These are phyloP conservation scores for Phaffomyces antillensis DNA, from an alignment of 805 yeast species.

Conservation along the genomic window DNA sequence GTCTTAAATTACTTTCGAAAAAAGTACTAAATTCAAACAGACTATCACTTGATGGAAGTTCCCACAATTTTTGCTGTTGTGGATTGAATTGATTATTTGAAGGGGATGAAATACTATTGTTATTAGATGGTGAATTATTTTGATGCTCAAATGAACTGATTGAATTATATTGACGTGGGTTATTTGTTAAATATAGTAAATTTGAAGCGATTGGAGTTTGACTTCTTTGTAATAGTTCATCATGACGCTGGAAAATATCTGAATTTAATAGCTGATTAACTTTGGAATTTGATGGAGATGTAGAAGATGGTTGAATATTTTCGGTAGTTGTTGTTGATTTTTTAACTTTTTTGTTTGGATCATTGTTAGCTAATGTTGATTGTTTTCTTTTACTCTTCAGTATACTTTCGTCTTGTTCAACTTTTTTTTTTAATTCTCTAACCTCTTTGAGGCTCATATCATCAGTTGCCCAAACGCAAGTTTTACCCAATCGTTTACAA, in stretches of 20 bases:
- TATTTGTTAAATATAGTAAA: conserved; percentile 10
- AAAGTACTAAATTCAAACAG: conserved; percentile 18
- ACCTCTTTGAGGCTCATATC: conserved; percentile 25
- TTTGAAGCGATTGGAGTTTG: conserved; percentile 21
- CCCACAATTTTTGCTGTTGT: conserved; percentile 8
- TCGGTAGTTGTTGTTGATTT: background rate
- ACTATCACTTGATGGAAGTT: conserved; percentile 8
- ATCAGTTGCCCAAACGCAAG: conserved; percentile 65
- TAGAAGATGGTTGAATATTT: background rate
- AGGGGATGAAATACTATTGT: no score
- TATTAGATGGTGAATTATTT: background rate
- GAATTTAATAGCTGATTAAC: conserved; percentile 3
- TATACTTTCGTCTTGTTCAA: conserved; percentile 19
- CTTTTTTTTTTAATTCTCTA: conserved; percentile 21
- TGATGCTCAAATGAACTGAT: conserved; percentile 1
- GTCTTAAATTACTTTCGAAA: conserved; percentile 20
- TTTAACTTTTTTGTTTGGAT: conserved; percentile 1
- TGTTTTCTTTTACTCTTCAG: conserved; percentile 3
- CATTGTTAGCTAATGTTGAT: background rate
- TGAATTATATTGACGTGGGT: conserved; percentile 4
- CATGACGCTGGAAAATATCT: conserved; percentile 7
- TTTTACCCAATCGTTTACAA: conserved; percentile 54
- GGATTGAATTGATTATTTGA: background rate
- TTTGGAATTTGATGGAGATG: background rate
- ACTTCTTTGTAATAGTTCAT: conserved; percentile 8